Evolutionary conservation across 495 filamentous ascomycete genomes (phyloP), one percentile per base, ranked within the genome.

Genomic region (Penicillium ochrochloron): DNA sequence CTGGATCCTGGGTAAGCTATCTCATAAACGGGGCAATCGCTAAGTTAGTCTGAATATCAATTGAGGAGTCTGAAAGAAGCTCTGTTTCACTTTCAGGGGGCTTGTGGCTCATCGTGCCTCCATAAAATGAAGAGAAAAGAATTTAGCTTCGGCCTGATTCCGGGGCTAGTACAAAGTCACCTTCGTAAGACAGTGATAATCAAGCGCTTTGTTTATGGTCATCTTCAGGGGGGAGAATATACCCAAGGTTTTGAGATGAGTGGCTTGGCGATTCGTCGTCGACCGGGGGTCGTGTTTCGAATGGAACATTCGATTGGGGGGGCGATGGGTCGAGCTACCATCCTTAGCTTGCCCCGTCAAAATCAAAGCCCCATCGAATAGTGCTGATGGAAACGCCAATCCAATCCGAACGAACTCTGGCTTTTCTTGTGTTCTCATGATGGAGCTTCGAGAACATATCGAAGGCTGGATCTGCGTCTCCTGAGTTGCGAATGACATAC

Each of bases 1-100:
- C 25, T 68, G 66, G 66, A 48, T 63, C 58, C 27, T 68, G 66
- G 65, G 62, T 62, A 33, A 31, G 56, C 66, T 64, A 68, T 65
- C 44, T 31, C 50, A 19, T 25, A 25, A 62, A 57, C 52, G 17
- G 58, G 66, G 7, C 54, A 64, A 61, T 62, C 59, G 35, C 14
- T 31, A 41, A 6, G 37, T 41, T 41, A 52, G 48, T 31, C 25
- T 27, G 31, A 1, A 15, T 37, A 31, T 31, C 23, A 12, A 14
- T 11, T n/a, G 12, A 37, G 53, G 31, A 33, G 31, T 33, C 17
- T 14, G 14, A 7, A 8, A 25, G 53, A 35, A 21, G n/a, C 25
- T 56, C 21, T 48, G 44, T 48, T 48, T 48, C 44, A 48, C 9
- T 48, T 25, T 48, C 44, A 48, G 21, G 44, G 42, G 44, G 44